phyloP scores from a whole-genome alignment of 1,284 basidiomycete species.

The Anthracocystis walkeri region DNA sequence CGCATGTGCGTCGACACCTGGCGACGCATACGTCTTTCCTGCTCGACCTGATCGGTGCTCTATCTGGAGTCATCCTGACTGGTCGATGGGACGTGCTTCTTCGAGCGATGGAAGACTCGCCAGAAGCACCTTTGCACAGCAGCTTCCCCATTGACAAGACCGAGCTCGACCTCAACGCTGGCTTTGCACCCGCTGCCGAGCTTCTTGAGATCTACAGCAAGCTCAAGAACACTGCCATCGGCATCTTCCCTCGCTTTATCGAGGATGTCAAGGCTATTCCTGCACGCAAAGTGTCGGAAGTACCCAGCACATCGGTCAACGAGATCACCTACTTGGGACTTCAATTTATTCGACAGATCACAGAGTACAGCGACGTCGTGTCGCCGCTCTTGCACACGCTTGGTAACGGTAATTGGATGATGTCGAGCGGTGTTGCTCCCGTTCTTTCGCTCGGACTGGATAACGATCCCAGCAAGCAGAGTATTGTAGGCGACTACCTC shows the following conservation, averaged over 20 bases:
- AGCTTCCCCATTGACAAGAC: constrained; percentile 35
- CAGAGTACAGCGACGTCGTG: constrained; percentile 63
- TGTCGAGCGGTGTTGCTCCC: constrained; percentile 57
- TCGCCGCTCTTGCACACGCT: constrained; percentile 56
- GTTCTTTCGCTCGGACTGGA: constrained; percentile 56
- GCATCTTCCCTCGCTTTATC: constrained; percentile 65
- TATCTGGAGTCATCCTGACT: constrained; percentile 35
- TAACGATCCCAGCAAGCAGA: constrained; percentile 40
- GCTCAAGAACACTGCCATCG: constrained; percentile 56
- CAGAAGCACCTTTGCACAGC: constrained; percentile 34
- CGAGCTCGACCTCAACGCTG: constrained; percentile 41
- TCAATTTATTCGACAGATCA: constrained; percentile 55
- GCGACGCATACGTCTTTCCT: constrained; percentile 61
- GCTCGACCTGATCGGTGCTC: constrained; percentile 49
- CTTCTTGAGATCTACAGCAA: constrained; percentile 41
- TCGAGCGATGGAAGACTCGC: constrained; percentile 44
- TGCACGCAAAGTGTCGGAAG: constrained; percentile 55
- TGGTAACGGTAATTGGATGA: constrained; percentile 64
- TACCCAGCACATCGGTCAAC: constrained; percentile 62
- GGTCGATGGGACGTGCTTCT: constrained; percentile 43
- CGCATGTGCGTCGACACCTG: constrained; percentile 49
- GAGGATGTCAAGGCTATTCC: constrained; percentile 66
- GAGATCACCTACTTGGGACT: constrained; percentile 64
- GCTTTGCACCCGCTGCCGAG: constrained; percentile 39
- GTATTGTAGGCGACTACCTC: constrained; percentile 55